These are phyloP conservation scores for Exsudoporus frostii DNA, from an alignment of 768 basidiomycete species.

Conservation along the genomic window DNA sequence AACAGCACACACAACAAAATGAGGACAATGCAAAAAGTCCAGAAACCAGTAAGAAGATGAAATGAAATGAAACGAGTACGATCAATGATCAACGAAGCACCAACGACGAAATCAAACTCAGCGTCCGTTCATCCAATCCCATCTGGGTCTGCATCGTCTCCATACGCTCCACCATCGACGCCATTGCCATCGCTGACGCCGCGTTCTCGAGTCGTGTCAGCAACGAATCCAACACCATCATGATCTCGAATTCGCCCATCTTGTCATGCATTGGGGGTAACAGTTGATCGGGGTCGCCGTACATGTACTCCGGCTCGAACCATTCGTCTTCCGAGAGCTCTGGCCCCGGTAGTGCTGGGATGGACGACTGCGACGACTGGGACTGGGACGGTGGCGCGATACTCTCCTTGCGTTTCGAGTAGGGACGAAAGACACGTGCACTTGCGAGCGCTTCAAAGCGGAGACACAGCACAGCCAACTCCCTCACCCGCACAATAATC, in stretches of 20 bases:
- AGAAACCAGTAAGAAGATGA: neutral
- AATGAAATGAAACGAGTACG: neutral
- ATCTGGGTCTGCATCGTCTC: slow-evolving; percentile 35
- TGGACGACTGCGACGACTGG: slow-evolving; percentile 1
- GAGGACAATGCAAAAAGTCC: neutral
- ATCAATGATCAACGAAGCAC: slow-evolving; percentile 16
- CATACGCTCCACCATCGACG: slow-evolving; percentile 18
- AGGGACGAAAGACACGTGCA: slow-evolving; percentile 53
- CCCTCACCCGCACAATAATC: slow-evolving; percentile 69
- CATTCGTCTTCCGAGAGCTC: slow-evolving; percentile 23
- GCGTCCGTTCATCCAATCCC: slow-evolving; percentile 46
- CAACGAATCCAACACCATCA: slow-evolving; percentile 73
- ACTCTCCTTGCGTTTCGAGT: slow-evolving; percentile 35
- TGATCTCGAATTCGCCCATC: slow-evolving; percentile 69
- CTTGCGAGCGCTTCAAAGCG: slow-evolving; percentile 76
- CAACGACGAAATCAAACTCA: slow-evolving; percentile 42
- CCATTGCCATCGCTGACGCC: slow-evolving; percentile 33
- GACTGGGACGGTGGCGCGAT: slow-evolving; percentile 12
- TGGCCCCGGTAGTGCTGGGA: neutral
- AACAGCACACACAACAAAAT: neutral
- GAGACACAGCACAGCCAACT: slow-evolving; percentile 69
- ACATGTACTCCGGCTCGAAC: slow-evolving; percentile 38
- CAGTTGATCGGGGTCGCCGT: slow-evolving; percentile 59
- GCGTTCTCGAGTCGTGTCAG: slow-evolving; percentile 77
- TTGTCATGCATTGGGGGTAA: slow-evolving; percentile 68